Evolutionary conservation across 2,329 filamentous ascomycete genomes (phyloP).

Genomic region (Aspergillus melleus): DNA sequence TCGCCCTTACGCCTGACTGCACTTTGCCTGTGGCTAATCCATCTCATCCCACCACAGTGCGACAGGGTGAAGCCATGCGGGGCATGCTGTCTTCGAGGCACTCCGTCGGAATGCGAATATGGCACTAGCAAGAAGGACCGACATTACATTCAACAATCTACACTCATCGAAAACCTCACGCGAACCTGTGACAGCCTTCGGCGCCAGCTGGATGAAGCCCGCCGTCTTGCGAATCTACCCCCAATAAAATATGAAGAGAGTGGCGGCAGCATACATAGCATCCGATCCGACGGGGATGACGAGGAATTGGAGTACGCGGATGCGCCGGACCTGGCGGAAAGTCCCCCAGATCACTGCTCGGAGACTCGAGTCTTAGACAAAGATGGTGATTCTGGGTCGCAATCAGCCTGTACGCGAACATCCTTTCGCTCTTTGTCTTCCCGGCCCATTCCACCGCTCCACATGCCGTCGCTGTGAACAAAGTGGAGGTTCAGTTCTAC

Average conservation of each 20-base stretch:
- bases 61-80: constrained; percentile 33
- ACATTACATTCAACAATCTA: constrained; percentile 30
- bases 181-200: constrained; percentile 22
- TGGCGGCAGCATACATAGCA: background rate
- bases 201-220: constrained; percentile 20
- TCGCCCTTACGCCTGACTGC: background rate
- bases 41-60: constrained; percentile 19
- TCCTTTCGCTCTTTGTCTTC: background rate
- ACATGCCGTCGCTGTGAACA: background rate
- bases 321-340: background rate
- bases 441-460: background rate
- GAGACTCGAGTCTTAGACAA: background rate
- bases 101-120: constrained; percentile 33
- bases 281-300: constrained; percentile 1
- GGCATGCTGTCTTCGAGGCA: constrained; percentile 31
- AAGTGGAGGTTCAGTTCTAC: background rate
- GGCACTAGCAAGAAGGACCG: constrained; percentile 30
- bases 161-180: constrained; percentile 28
- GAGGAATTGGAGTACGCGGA: background rate
- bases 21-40: background rate
- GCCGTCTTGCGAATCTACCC: constrained; percentile 16
- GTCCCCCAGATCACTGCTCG: background rate
- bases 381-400: background rate
- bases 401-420: constrained; percentile 1
- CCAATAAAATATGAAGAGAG: constrained; percentile 17